Base-by-base conservation (phyloP, 2,329 filamentous ascomycete genomes). In the Ophiostoma australiae region DNA sequence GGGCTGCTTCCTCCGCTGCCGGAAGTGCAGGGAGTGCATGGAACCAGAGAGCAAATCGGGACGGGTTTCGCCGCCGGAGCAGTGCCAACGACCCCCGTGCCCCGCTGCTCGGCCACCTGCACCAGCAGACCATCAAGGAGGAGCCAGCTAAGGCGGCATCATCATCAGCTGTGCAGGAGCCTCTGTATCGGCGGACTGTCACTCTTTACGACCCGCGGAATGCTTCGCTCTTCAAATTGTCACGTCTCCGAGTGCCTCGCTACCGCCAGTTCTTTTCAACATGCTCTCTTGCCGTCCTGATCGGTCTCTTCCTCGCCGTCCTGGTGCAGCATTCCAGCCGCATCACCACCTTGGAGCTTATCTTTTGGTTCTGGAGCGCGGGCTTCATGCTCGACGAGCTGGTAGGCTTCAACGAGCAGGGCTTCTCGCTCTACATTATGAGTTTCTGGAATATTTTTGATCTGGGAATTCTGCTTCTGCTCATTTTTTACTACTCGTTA, bases 371-470 rank as follows among this genome's bases (percentile, higher is more conserved):
- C 79, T 98, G 94, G 94, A 97, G 93, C 77, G 92, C 93, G 35
- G 94, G 94, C 0, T 97, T 96, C 80, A 97, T 97, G 93, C 87
- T 97, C 41, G 94, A 97, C 77, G 94, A 97, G 80, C 86, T 98
- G 31, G 93, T 97, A 23, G 94, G 94, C 13, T 97, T 97, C 83
- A 97, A 94, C 75, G 94, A 98, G 79, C 93, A 97, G 80, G 94
- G 94, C 2, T 97, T 97, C 78, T 94, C 93, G 52, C 86, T 98
- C 39, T 98, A 97, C 80, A 92, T 97, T 77, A 94, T 97, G 89
- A 97, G 93, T 78, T 95, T 97, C 79, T 97, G 94, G 94, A 97
- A 97, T 79, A 88, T 94, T 52, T 97, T 97, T 79, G 94, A 97
- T 77, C 83, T 97, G 52, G 94, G 94, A 10, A 97, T 97, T 70